These are phyloP conservation scores for Ceratobasidium theobromae DNA, from an alignment of 1,284 basidiomycete species.

Conservation along the genomic window DNA sequence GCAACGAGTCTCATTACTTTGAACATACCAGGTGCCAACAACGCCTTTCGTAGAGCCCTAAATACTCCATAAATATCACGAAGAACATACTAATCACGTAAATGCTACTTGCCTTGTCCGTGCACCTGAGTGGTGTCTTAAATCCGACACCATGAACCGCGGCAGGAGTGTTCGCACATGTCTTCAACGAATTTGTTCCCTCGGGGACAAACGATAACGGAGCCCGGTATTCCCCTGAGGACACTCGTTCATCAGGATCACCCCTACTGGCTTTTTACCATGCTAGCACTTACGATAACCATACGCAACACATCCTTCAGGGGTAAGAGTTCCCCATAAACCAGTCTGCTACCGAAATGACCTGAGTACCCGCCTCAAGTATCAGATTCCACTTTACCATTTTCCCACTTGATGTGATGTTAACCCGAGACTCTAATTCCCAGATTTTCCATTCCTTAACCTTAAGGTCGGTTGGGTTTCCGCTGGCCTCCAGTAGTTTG, in stretches of 20 bases:
- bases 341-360: not conserved
- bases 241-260: not conserved
- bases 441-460: constrained; percentile 13
- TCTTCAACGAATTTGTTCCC: not conserved
- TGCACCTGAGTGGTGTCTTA: constrained; percentile 17
- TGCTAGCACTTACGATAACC: constrained; percentile 16
- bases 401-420: too few species aligned
- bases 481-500: not conserved
- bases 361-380: not conserved
- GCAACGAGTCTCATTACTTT: constrained; percentile 16
- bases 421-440: not conserved
- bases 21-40: constrained; percentile 23
- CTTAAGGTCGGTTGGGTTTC: constrained; percentile 8
- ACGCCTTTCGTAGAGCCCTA: constrained; percentile 27
- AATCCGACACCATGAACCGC: constrained; percentile 15
- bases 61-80: not conserved
- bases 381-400: too few species aligned
- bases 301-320: constrained; percentile 17
- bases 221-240: constrained; percentile 11
- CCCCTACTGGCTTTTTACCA: not conserved
- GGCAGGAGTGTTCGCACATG: constrained; percentile 5
- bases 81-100: not conserved
- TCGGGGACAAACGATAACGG: constrained; percentile 16
- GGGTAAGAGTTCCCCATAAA: not conserved
- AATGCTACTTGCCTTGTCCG: not conserved